phyloP scores from a whole-genome alignment of 192 early-diverging fungal genomes.

The Coemansia javaensis region DNA sequence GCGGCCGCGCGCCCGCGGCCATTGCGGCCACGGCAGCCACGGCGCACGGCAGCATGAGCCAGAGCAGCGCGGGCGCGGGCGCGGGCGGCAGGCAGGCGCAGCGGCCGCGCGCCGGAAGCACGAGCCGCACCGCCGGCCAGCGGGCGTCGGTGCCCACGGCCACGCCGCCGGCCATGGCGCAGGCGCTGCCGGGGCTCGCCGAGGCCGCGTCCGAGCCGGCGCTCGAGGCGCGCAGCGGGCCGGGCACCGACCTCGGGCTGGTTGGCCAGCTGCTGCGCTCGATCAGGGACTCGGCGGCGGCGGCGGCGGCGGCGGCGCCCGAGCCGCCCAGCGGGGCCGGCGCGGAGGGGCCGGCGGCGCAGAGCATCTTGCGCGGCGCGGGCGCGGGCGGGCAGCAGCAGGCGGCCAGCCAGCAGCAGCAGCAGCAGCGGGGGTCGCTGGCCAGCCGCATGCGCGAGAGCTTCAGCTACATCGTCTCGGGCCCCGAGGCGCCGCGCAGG shows the following conservation, averaged over 20 bases:
- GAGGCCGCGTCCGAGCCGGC: neutral
- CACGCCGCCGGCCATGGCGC: neutral
- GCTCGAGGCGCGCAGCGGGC: neutral
- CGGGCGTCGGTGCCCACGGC: neutral
- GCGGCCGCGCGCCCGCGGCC: neutral
- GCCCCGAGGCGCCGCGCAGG: constrained; percentile 24
- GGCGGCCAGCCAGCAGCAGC: no score
- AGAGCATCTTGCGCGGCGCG: neutral
- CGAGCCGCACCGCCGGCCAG: neutral
- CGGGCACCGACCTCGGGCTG: constrained; percentile 12
- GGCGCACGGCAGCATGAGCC: neutral
- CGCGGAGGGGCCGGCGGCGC: neutral
- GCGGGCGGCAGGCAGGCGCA: neutral
- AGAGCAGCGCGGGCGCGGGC: neutral
- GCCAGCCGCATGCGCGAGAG: constrained; percentile 49
- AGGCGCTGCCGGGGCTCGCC: neutral
- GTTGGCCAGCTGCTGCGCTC: constrained; percentile 37
- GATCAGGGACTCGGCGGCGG: constrained; percentile 29
- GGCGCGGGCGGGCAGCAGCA: no score
- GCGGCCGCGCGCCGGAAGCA: no score
- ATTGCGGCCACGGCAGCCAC: neutral
- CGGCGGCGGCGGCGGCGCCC: constrained; percentile 7
- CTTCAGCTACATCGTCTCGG: constrained; percentile 35
- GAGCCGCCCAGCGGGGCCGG: neutral
- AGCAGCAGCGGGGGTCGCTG: constrained; percentile 23